Evolutionary conservation across 352 stramenopile genomes (phyloP), one percentile per base, ranked within the genome.

Genomic region (Thalassiosira delicatula): DNA sequence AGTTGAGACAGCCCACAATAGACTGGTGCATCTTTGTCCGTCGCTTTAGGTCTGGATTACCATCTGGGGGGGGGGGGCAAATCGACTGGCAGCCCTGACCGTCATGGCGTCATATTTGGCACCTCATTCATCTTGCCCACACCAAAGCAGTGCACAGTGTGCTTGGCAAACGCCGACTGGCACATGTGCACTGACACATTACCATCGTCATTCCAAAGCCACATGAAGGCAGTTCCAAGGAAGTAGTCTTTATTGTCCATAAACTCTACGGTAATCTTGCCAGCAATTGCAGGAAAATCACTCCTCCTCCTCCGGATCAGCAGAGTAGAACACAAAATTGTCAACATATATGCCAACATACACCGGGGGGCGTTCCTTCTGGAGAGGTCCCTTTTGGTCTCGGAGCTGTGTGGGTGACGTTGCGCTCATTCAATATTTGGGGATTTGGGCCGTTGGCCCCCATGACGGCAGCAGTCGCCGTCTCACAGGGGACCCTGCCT

Each of bases 41-140:
- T 12, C 40, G 35, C 2, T 33, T 30, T 5, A 57, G 21, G 27
- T 70, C 21, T 2, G 27, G 32, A 56, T 60, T 25, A 56, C 40
- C 29, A 4, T 23, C n/a, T 3, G 21, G n/a, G n/a, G 32, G 23
- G 61, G 5, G 25, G 12, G 60, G 71, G 30, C 2, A 23, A 35
- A 46, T 80, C 60, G 21, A 80, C 74, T 17, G 71, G 63, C 14
- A 70, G n/a, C 27, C 46, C 71, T 9, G 40, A 74, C 0, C 49
- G 49, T 27, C 67, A 74, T 1, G 60, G 51, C 32, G 60, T 80
- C 53, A 57, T 53, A 35, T 46, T 66, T 5, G 27, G 23, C 0
- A 54, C 42, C 12, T 4, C 29, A n/a, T 65, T 72, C 40, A 57
- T 37, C 2, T 2, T 21, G 17, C 59, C n/a, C 3, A 59, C 33